Conservation (phyloP, 176 grass and related monocot genomes). For the Pontederia paniculata region DNA sequence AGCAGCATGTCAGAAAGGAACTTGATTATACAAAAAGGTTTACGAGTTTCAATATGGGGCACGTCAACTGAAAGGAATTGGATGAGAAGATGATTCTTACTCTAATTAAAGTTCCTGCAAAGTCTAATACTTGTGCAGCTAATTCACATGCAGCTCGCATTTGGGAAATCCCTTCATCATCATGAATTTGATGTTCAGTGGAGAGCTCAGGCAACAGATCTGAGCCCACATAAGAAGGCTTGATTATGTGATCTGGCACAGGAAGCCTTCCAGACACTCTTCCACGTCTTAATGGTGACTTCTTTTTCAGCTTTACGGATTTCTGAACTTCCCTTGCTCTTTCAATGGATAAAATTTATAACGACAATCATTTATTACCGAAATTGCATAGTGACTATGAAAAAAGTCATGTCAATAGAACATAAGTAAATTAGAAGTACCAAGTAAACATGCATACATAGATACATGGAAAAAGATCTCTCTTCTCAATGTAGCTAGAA, state of each 20-base stretch:
- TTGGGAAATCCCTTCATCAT: constrained; percentile 47
- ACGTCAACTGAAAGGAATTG: not conserved
- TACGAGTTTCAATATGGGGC: not conserved
- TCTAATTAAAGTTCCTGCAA: constrained; percentile 78
- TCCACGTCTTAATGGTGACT: constrained; percentile 44
- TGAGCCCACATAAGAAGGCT: constrained; percentile 55
- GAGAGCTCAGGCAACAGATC: constrained; percentile 51
- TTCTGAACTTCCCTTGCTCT: constrained; percentile 29
- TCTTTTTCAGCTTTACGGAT: constrained; percentile 41
- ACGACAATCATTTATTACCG: too few species aligned
- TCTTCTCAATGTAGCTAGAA: too few species aligned
- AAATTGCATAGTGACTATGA: too few species aligned
- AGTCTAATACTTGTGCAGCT: constrained; percentile 68
- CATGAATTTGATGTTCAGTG: constrained; percentile 64
- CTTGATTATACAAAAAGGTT: not conserved
- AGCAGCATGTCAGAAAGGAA: not conserved
- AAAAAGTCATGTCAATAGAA: too few species aligned
- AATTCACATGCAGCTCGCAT: constrained; percentile 80
- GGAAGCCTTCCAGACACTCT: constrained; percentile 53
- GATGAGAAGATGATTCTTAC: constrained; percentile 28
- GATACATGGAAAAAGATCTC: too few species aligned
- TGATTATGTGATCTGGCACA: constrained; percentile 53
- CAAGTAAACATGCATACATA: too few species aligned
- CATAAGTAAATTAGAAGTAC: too few species aligned
- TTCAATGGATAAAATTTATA: constrained; percentile 6